Evolutionary conservation across 345 rosid genomes (phyloP).

Genomic region (Corchorus capsularis): DNA sequence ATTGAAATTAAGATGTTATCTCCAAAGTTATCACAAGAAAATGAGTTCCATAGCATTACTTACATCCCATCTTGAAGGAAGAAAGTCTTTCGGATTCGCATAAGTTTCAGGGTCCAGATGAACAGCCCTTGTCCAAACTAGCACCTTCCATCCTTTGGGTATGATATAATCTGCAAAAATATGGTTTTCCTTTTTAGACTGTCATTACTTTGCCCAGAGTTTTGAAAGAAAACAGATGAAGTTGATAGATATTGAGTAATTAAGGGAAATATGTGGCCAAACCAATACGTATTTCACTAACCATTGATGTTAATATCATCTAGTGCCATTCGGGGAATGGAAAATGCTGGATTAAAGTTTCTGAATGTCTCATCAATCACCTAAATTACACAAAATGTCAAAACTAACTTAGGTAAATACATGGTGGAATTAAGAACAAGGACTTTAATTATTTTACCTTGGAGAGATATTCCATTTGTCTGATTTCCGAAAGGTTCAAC

Average conservation of each 20-base stretch:
- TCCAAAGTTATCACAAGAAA: no score
- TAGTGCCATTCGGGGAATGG: constrained; percentile 28
- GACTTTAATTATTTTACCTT: neutral
- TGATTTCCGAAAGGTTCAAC: constrained; percentile 25
- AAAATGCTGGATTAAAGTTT: constrained; percentile 7
- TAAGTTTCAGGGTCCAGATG: constrained; percentile 42
- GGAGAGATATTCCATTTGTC: constrained; percentile 27
- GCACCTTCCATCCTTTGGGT: constrained; percentile 57
- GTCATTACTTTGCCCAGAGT: no score
- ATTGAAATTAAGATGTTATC: no score
- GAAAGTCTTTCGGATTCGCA: constrained; percentile 37
- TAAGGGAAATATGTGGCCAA: no score
- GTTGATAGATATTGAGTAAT: no score
- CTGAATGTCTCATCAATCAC: constrained; percentile 26
- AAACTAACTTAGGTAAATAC: no score
- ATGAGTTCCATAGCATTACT: constrained; percentile 6
- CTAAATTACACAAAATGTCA: neutral
- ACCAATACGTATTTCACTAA: neutral
- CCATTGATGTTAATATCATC: constrained; percentile 23
- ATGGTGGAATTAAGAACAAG: no score
- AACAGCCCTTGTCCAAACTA: constrained; percentile 46
- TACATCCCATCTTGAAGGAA: constrained; percentile 58
- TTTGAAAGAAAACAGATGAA: neutral
- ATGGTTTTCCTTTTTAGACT: no score
- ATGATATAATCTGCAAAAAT: constrained; percentile 37